Evolutionary conservation across 257 asterid genomes (phyloP).

Genomic region (Jacaranda mimosifolia): DNA sequence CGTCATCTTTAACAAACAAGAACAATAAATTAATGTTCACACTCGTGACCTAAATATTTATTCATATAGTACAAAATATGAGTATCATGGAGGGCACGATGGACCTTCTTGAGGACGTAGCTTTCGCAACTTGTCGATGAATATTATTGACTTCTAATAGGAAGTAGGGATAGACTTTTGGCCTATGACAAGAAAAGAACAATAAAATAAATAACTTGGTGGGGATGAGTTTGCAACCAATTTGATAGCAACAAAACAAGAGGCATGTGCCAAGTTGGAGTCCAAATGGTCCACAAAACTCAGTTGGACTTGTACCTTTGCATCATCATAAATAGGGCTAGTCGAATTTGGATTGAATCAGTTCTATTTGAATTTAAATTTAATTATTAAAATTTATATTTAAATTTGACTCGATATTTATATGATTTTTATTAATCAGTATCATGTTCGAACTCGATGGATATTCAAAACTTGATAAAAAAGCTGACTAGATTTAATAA

Average conservation of each 20-base stretch:
- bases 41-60: background rate
- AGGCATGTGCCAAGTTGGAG: conserved; percentile 40
- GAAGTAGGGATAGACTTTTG: conserved; percentile 9
- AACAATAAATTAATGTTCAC: background rate
- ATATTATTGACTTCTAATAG: conserved; percentile 25
- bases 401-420: too few relatives aligned
- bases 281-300: conserved; percentile 33
- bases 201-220: conserved; percentile 16
- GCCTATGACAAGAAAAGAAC: conserved; percentile 12
- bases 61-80: background rate
- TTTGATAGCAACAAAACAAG: conserved; percentile 9
- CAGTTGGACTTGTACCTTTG: background rate
- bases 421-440: too few relatives aligned
- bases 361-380: too few relatives aligned
- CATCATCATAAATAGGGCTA: too few relatives aligned
- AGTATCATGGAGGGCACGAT: background rate
- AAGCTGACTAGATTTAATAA: too few relatives aligned
- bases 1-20: too few relatives aligned
- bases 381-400: too few relatives aligned
- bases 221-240: conserved; percentile 19
- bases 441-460: too few relatives aligned
- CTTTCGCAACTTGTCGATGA: conserved; percentile 27
- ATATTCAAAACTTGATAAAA: too few relatives aligned
- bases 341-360: too few relatives aligned
- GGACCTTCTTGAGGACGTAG: conserved; percentile 25